Conservation (phyloP, 129 eudicot species). For the Ambrosia trifida region DNA sequence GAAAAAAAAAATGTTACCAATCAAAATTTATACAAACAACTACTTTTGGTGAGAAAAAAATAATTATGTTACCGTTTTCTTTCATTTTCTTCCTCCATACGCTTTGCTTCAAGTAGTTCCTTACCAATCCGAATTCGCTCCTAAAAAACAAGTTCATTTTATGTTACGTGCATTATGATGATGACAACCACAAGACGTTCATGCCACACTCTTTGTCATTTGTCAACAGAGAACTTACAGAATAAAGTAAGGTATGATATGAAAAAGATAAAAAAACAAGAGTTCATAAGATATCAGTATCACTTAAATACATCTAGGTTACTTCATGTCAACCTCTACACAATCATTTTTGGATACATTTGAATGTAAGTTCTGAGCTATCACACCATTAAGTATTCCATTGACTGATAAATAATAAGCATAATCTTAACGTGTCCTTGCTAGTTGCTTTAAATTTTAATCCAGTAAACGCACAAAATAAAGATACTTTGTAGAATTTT, state of each 20-base stretch:
- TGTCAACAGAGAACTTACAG: neutral
- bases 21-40: neutral
- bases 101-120: slow-evolving; percentile 94
- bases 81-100: slow-evolving; percentile 89
- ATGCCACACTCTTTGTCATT: neutral
- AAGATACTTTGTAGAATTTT: slow-evolving; percentile 14
- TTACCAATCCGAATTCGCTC: slow-evolving; percentile 83
- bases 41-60: neutral
- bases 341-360: no score
- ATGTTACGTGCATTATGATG: neutral
- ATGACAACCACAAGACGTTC: neutral
- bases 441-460: slow-evolving; percentile 7
- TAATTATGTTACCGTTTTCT: slow-evolving; percentile 69
- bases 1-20: neutral
- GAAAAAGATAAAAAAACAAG: neutral
- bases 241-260: no score
- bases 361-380: no score
- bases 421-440: neutral
- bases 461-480: neutral
- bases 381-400: no score
- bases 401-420: no score
- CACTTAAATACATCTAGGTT: neutral
- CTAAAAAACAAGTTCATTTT: slow-evolving; percentile 35
- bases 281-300: neutral
- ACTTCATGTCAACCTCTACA: no score